Base-by-base conservation (phyloP, 306 rosid species). In the Begonia loranthoides region DNA sequence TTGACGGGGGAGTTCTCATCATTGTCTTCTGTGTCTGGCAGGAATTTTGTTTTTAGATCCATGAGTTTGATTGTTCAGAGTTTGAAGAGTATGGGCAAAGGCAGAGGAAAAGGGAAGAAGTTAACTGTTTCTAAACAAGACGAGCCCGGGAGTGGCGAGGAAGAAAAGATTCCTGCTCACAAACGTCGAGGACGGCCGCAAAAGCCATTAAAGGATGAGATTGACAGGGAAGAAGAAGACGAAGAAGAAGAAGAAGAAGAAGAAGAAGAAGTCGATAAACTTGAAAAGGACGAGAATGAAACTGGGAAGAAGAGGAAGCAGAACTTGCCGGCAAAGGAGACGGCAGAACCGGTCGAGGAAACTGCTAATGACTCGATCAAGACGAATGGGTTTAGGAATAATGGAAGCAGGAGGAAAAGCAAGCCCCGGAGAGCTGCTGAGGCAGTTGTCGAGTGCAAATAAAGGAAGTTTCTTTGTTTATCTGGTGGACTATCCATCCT, bases 361-460 rank as follows among this genome's bases (percentile, higher is more conserved):
- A 75, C 69, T 45, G 69, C 68, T 34, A 45, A 46, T 56, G 79
- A 68, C 72, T 40, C 62, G 68, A 44, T 57, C 73, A 41, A 41
- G 64, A 41, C 74, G 41, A 79, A 71, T 60, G 85, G 96, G 56
- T 83, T 87, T 57, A 78, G 96, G 59, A 89, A 80, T 52, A 80
- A 71, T 55, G 90, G 90, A 63, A 87, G 96, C 72, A 77, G 96
- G 66, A 77, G 94, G 54, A 83, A 87, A 72, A 83, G 69, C 74
- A 87, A 67, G 46, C 96, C 96, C 40, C 89, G 79, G 41, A 76
- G 94, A 45, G 94, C 94, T 56, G 96, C 96, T 17, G 96, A 87
- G 69, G 90, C 89, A 8, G 96, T 81, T 55, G 94, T 87, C 59
- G 89, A 83, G 69, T 87, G 96, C 89, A 82, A 76, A 72, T 82